Evolutionary conservation across 108 stramenopile species (phyloP), one percentile per base, ranked within the genome.

Genomic region (Pseudonitzschia delicatissima): DNA sequence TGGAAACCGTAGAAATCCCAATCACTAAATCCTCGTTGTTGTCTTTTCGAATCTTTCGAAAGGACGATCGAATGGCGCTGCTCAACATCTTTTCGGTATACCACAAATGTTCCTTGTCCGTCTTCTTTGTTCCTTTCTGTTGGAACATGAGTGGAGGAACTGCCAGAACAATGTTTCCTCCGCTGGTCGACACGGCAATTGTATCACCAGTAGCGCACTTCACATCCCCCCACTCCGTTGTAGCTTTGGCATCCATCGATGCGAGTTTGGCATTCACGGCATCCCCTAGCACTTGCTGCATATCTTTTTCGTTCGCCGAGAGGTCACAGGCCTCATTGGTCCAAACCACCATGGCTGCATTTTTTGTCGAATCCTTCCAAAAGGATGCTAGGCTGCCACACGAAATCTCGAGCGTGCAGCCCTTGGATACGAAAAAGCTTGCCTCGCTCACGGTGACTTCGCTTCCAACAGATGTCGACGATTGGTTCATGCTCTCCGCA

Each of bases 301-400:
- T n/a, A 3, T 51, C 51, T 34, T 37, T 35, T 4, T 40, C 28
- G 34, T 62, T 33, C 8, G n/a, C n/a, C 4, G 60, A 3, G 15
- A 74, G 47, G 28, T 67, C 73, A 20, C 73, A 74, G 21, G 29
- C 29, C 51, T 74, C 73, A 45, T 74, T 74, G 29, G 59, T 55
- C 66, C 66, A 74, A 27, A 36, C 60, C 11, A 74, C 51, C 34
- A 74, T 42, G 5, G 59, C 73, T 26, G 34, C 36, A 44, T 18
- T 18, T 34, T 12, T 50, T 26, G 9, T 13, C 23, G 36, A 18
- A 62, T 18, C 5, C 21, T 29, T 62, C 23, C 20, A 59, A n/a
- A 3, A 35, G 25, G 17, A 61, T 66, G 15, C 6, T 33, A 48
- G 2, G 47, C 47, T 23, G 23, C 47, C 47, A 48, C 21, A 4